Percentiles rank a stretch among this genome's conserved stretches.
phyloP scores from a whole-genome alignment of 1,284 basidiomycete genomes.

The Ceratobasidium sp. region DNA sequence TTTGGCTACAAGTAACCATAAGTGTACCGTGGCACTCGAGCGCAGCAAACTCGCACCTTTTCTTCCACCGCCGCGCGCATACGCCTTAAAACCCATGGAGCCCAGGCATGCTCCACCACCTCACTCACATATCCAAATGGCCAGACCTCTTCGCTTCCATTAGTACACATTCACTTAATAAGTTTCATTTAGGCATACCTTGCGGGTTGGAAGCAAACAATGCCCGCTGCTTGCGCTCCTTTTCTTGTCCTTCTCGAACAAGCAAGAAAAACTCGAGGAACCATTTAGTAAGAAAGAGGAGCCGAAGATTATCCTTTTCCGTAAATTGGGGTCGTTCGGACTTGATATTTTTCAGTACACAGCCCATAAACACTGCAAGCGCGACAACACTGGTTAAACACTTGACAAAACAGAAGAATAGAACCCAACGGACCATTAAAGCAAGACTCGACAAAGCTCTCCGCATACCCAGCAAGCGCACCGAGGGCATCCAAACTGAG shows the following conservation, averaged over 20 bases:
- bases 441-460: constrained; percentile 78
- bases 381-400: constrained; percentile 5
- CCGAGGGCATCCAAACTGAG: constrained; percentile 77
- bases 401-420: constrained; percentile 15
- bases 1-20: constrained; percentile 69
- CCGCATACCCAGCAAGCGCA: constrained; percentile 73
- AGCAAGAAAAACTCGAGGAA: constrained; percentile 88
- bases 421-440: constrained; percentile 80
- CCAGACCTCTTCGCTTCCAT: constrained; percentile 58
- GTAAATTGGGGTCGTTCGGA: constrained; percentile 90
- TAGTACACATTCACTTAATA: constrained; percentile 48
- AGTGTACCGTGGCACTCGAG: constrained; percentile 18
- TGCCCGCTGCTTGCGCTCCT: constrained; percentile 43
- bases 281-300: constrained; percentile 86
- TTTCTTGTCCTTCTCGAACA: constrained; percentile 52
- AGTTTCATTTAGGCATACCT: constrained; percentile 48
- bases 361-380: constrained; percentile 77
- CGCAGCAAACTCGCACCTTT: constrained; percentile 66
- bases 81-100: constrained; percentile 87
- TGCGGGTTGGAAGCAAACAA: constrained; percentile 56
- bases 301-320: constrained; percentile 87
- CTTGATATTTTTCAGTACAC: constrained; percentile 90
- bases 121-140: constrained; percentile 82
- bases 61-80: constrained; percentile 90
- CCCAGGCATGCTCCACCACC: constrained; percentile 85